These are phyloP conservation scores for Saccharomyces hybrid DNA, from an alignment of 1,139 yeast genomes.

Conservation along the genomic window DNA sequence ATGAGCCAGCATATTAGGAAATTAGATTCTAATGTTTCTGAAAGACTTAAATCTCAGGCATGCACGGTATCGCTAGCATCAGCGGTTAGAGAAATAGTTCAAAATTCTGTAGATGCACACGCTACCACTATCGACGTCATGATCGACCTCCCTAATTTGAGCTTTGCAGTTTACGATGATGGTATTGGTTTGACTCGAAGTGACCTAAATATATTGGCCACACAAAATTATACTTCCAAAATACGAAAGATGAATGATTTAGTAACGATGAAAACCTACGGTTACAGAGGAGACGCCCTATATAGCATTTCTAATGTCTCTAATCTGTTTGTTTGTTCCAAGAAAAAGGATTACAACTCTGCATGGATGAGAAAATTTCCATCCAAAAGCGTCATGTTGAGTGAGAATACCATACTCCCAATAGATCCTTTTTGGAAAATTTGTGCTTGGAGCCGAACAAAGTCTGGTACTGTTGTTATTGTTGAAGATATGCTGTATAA, in stretches of 20 bases:
- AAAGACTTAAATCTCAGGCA: constrained; percentile 26
- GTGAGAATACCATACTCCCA: constrained; percentile 3
- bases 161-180: constrained; percentile 44
- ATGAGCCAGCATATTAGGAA: constrained; percentile 10
- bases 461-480: constrained; percentile 46
- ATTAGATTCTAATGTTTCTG: constrained; percentile 16
- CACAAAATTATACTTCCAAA: constrained; percentile 43
- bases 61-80: constrained; percentile 24
- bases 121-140: constrained; percentile 38
- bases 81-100: constrained; percentile 40
- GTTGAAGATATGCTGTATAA: constrained; percentile 45
- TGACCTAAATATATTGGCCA: constrained; percentile 41
- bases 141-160: constrained; percentile 36
- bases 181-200: constrained; percentile 48
- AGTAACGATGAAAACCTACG: constrained; percentile 25
- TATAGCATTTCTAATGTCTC: constrained; percentile 36
- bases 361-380: constrained; percentile 22
- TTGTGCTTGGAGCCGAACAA: neutral
- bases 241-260: constrained; percentile 29
- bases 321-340: constrained; percentile 36
- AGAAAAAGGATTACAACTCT: constrained; percentile 22
- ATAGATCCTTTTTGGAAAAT: constrained; percentile 4
- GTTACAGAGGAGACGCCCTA: constrained; percentile 44
- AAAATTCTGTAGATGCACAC: constrained; percentile 49
- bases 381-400: constrained; percentile 8